Evolutionary conservation across 352 stramenopile species (phyloP).

Genomic region (Blastocystis sp.): DNA sequence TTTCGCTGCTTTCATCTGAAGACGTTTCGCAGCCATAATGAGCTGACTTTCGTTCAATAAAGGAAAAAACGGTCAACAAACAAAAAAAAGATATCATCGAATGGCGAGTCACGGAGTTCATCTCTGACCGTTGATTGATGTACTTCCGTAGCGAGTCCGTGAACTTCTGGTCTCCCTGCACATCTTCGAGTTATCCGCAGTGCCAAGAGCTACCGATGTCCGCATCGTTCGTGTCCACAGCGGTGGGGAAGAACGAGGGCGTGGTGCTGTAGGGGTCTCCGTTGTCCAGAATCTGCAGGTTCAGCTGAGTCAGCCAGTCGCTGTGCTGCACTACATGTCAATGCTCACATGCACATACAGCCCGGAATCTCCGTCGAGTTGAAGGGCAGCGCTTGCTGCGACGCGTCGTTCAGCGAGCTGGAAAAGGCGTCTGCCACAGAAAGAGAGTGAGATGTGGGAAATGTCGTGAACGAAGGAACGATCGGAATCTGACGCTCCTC

Average conservation of each 20-base stretch:
- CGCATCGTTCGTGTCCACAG: not conserved
- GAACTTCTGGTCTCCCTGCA: conserved; percentile 27
- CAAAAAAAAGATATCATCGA: conserved; percentile 22
- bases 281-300: conserved; percentile 42
- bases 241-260: not conserved
- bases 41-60: conserved; percentile 51
- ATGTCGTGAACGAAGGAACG: not conserved
- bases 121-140: conserved; percentile 16
- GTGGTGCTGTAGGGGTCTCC: not conserved
- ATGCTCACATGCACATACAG: not conserved
- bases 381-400: not conserved
- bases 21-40: not conserved
- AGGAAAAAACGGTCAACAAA: not conserved
- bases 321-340: conserved; percentile 33
- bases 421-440: not conserved
- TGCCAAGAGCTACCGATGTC: not conserved
- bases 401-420: not conserved
- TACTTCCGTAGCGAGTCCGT: conserved; percentile 30
- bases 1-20: conserved; percentile 60
- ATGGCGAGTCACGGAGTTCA: conserved; percentile 26
- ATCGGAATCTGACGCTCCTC: not conserved
- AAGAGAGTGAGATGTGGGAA: not conserved
- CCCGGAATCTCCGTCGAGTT: conserved; percentile 4
- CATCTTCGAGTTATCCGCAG: not conserved
- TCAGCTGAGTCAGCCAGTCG: conserved; percentile 54